These are phyloP conservation scores for Piromyces sp. DNA, from an alignment of 192 early-diverging fungal genomes.

Conservation along the genomic window DNA sequence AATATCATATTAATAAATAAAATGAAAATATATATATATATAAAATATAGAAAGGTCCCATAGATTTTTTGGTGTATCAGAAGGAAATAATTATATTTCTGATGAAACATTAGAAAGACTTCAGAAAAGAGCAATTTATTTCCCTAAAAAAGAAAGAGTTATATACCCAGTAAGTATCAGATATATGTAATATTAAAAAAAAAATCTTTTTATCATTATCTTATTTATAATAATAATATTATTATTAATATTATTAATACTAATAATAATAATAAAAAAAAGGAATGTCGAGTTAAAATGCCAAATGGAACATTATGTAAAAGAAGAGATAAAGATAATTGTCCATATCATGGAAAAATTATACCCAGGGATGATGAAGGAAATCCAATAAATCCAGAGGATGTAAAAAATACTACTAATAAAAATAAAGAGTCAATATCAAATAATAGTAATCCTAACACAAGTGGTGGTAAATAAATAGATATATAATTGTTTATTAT, in stretches of 20 bases:
- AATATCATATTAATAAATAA: no score
- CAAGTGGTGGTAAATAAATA: no score
- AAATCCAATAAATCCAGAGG: background rate
- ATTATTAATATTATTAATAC: no score
- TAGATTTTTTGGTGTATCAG: background rate
- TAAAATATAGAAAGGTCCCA: background rate
- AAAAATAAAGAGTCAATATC: no score
- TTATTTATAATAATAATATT: no score
- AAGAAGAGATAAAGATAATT: background rate
- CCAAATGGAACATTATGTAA: background rate
- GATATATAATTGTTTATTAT: no score
- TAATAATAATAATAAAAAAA: no score
- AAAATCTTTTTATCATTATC: no score
- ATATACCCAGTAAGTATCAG: background rate
- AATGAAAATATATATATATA: background rate
- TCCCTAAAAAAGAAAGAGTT: background rate
- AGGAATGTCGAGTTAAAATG: background rate
- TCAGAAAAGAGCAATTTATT: background rate
- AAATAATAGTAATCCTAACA: no score
- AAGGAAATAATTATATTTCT: background rate
- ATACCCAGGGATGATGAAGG: background rate
- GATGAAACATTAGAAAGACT: background rate
- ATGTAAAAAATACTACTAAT: background rate
- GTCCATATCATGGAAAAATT: background rate
- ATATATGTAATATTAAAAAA: no score